Conservation (phyloP, 2,329 filamentous ascomycete genomes). For the Bipolaris gigantea region DNA sequence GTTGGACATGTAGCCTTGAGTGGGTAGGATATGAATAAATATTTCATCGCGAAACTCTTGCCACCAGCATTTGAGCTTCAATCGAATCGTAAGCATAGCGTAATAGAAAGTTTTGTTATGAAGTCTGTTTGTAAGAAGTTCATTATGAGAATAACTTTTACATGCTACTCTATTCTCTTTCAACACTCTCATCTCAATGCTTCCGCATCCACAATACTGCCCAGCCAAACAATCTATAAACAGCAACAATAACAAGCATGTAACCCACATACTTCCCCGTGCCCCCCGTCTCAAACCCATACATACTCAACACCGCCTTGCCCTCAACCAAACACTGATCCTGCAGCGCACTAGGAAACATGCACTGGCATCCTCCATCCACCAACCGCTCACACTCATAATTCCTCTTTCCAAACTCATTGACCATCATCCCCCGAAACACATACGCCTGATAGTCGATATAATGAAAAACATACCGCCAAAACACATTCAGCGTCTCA, state of each 20-base stretch:
- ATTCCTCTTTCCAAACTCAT: constrained; percentile 70
- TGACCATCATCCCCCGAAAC: constrained; percentile 92
- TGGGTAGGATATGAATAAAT: too few relatives aligned
- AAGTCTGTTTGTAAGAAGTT: too few relatives aligned
- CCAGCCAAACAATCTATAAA: constrained; percentile 71
- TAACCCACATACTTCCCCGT: constrained; percentile 75
- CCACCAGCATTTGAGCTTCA: too few relatives aligned
- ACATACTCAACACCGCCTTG: constrained; percentile 67
- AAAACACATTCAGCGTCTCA: constrained; percentile 76
- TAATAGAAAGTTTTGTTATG: too few relatives aligned
- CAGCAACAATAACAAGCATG: constrained; percentile 73
- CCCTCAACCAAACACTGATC: constrained; percentile 71
- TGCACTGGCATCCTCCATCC: constrained; percentile 62
- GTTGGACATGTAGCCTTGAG: too few relatives aligned
- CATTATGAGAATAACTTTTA: neutral
- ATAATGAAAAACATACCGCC: constrained; percentile 84
- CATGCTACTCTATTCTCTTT: neutral
- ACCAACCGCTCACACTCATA: constrained; percentile 60
- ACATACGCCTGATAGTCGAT: constrained; percentile 87
- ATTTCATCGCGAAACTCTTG: too few relatives aligned
- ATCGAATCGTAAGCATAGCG: too few relatives aligned
- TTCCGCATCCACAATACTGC: constrained; percentile 55
- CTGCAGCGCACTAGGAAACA: constrained; percentile 67
- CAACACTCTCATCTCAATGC: constrained; percentile 11
- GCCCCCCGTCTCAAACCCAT: constrained; percentile 67